These are phyloP conservation scores for Acanthamoeba royreba DNA, from an alignment of 208 protist species.

Conservation along the genomic window DNA sequence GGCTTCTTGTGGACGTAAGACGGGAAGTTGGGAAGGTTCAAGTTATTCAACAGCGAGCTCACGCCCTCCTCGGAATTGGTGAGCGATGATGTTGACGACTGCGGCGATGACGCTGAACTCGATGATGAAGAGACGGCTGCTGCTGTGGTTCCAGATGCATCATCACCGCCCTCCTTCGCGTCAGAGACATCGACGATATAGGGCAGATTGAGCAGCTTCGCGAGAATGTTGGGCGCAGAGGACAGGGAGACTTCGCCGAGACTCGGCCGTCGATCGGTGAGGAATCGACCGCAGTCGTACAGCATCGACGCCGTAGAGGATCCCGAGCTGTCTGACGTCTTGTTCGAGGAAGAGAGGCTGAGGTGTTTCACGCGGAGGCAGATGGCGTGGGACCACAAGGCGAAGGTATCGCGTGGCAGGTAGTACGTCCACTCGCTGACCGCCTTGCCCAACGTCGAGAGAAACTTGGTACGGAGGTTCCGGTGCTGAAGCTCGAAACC, in stretches of 20 bases:
- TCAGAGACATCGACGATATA: background rate
- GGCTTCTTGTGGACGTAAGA: background rate
- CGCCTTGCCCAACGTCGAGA: conserved; percentile 1
- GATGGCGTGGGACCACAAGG: background rate
- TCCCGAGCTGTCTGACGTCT: background rate
- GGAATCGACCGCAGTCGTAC: background rate
- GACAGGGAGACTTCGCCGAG: background rate
- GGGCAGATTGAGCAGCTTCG: background rate
- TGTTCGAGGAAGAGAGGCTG: background rate
- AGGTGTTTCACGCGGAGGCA: background rate
- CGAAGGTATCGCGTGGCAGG: background rate
- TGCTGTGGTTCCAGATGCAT: no score
- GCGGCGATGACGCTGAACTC: background rate
- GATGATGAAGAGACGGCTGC: background rate
- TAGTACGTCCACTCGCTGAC: background rate
- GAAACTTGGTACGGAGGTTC: background rate
- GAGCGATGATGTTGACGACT: background rate
- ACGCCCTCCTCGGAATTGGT: background rate
- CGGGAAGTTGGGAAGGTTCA: background rate
- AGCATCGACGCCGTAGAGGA: background rate
- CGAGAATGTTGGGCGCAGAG: background rate
- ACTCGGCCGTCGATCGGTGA: background rate
- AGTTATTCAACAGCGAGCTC: background rate
- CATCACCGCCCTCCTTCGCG: no score
- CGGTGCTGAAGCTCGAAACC: background rate